A percentile compares a stretch with the other conserved stretches of the same genome.
phyloP scores from a whole-genome alignment of 345 rosid species.

The Eucalyptus curtisii region DNA sequence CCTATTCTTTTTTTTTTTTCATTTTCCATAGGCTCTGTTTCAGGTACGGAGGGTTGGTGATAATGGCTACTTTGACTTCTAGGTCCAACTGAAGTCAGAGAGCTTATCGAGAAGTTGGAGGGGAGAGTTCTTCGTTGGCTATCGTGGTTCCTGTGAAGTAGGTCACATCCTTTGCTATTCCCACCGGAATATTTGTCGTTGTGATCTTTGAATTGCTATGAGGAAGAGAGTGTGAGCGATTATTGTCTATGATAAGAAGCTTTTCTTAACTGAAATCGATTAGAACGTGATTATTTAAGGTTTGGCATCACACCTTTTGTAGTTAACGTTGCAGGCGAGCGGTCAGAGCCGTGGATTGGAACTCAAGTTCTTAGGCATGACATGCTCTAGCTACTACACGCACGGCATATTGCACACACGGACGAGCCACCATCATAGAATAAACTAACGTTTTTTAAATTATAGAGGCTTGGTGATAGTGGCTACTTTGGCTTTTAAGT shows the following conservation, averaged over 20 bases:
- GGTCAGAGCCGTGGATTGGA: neutral
- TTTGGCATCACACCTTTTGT: neutral
- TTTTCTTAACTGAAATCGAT: too few relatives aligned
- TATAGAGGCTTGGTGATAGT: conserved; percentile 23
- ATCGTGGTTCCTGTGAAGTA: too few relatives aligned
- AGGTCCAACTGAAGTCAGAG: accelerated
- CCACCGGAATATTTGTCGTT: accelerated
- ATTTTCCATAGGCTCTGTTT: too few relatives aligned
- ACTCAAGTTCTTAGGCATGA: neutral
- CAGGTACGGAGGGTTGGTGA: accelerated
- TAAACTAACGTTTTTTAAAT: conserved; percentile 6
- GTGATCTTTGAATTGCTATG: too few relatives aligned
- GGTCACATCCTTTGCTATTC: too few relatives aligned
- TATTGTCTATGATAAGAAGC: too few relatives aligned
- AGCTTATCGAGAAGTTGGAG: too few relatives aligned
- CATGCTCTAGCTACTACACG: neutral
- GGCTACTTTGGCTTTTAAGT: conserved; percentile 13
- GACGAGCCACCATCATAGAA: neutral
- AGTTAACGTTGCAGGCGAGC: conserved; percentile 11
- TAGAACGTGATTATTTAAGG: too few relatives aligned
- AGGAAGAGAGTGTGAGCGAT: too few relatives aligned
- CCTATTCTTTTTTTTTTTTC: too few relatives aligned
- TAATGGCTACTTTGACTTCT: too few relatives aligned
- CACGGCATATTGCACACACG: neutral
- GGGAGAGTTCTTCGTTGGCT: too few relatives aligned